A percentile compares a stretch with the other conserved stretches of the same genome.
phyloP scores from a whole-genome alignment of 2,329 filamentous ascomycete species.

The Cercospora janseana region DNA sequence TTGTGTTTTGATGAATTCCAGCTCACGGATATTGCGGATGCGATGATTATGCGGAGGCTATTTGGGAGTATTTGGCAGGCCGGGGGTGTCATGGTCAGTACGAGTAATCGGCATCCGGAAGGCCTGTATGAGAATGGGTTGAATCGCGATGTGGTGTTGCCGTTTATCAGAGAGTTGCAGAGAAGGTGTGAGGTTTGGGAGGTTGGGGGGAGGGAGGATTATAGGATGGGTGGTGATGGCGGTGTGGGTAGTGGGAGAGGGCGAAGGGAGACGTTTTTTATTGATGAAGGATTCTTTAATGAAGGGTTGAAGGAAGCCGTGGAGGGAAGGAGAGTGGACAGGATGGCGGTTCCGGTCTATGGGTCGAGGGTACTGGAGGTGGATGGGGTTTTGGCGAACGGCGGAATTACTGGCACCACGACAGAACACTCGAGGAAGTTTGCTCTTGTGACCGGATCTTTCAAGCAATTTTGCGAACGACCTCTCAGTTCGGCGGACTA shows the following conservation, averaged over 20 bases:
- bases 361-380: constrained; percentile 26
- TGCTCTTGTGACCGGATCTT: constrained; percentile 52
- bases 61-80: constrained; percentile 74
- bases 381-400: constrained; percentile 16
- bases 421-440: constrained; percentile 8
- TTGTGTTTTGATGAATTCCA: constrained; percentile 80
- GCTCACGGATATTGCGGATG: constrained; percentile 71
- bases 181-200: constrained; percentile 76
- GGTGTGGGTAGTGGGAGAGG: constrained; percentile 44
- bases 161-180: constrained; percentile 69
- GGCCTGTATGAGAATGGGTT: constrained; percentile 44
- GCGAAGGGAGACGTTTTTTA: constrained; percentile 30
- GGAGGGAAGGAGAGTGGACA: constrained; percentile 7
- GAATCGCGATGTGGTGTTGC: constrained; percentile 52
- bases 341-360: constrained; percentile 25
- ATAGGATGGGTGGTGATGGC: constrained; percentile 43
- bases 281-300: constrained; percentile 14
- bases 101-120: constrained; percentile 76
- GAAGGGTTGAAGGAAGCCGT: constrained; percentile 9
- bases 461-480: constrained; percentile 61
- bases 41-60: constrained; percentile 71
- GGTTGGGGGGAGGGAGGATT: constrained; percentile 70
- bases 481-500: constrained; percentile 74
- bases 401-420: not conserved
- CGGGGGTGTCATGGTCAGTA: constrained; percentile 72